Evolutionary conservation across 1,284 basidiomycete species (phyloP), one percentile per base, ranked within the genome.

Genomic region (Pseudozyma thailandica): DNA sequence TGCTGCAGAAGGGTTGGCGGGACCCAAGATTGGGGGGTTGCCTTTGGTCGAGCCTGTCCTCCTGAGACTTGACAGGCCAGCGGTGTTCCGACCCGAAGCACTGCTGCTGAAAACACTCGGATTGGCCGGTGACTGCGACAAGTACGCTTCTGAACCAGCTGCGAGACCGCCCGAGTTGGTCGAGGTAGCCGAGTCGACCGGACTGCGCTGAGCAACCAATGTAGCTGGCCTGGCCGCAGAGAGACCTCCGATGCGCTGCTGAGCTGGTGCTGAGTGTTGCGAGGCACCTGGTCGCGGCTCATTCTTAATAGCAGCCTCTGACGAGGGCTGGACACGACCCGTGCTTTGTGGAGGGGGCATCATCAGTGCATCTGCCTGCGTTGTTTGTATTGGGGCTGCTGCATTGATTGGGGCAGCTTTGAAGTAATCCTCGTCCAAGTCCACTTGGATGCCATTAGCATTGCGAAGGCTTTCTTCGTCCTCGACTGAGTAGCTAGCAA

Each of bases 381-480:
- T 21, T 10, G 9, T 10, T 9, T 31, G 20, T 10, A 12, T 3
- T 26, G 15, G 21, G 16, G 18, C 35, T 18, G 35, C 6, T 12
- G 10, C 25, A 21, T 25, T 35, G 10, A 31, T 31, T 16, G 21
- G 50, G 13, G 44, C 47, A 20, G 69, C 58, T 28, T 45, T 35
- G 45, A 78, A 78, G 49, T 71, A 78, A 46, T 77, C 75, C 37
- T 78, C 77, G 35, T 78, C 77, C 27, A 78, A 38, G 10, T 75
- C 72, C 16, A 77, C 37, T 23, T 56, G 47, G 50, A 72, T 56
- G 13, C 61, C 54, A 15, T 47, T 41, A 23, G 70, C 41, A 26
- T 18, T 48, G 31, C 39, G 35, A 25, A 57, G 49, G 10, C 54
- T 63, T 30, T 65, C 50, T 6, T 50, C 49, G 38, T 77, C 72